These are phyloP conservation scores for Aspergillus quadricinctus DNA, from an alignment of 2,329 filamentous ascomycete species.

Conservation along the genomic window DNA sequence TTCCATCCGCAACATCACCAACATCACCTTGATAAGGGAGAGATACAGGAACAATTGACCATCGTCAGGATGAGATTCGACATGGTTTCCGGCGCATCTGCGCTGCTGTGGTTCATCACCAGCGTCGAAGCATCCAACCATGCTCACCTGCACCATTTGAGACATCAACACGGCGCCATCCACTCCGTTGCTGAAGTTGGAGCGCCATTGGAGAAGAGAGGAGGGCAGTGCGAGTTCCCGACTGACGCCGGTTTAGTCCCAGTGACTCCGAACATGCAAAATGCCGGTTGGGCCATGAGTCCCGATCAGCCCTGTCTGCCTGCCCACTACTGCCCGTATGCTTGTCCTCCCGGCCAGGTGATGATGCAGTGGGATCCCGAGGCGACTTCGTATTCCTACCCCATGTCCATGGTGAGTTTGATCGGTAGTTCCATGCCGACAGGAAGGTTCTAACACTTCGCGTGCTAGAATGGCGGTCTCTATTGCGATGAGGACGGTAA, in stretches of 20 bases:
- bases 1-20: background rate
- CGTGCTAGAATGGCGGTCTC: slow-evolving; percentile 63
- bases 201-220: slow-evolving; percentile 49
- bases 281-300: slow-evolving; percentile 76
- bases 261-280: slow-evolving; percentile 60
- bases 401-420: slow-evolving; percentile 64
- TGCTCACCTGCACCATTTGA: slow-evolving; percentile 18
- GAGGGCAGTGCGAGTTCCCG: slow-evolving; percentile 61
- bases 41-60: background rate
- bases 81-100: slow-evolving; percentile 29
- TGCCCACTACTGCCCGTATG: slow-evolving; percentile 69
- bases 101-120: slow-evolving; percentile 35
- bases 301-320: slow-evolving; percentile 66
- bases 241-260: slow-evolving; percentile 61
- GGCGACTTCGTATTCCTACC: slow-evolving; percentile 63
- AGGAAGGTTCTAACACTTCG: background rate
- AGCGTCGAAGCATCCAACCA: slow-evolving; percentile 33
- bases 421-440: background rate
- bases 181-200: slow-evolving; percentile 20
- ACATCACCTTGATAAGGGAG: background rate
- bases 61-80: slow-evolving; percentile 31
- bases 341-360: slow-evolving; percentile 70
- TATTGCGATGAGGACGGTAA: slow-evolving; percentile 65
- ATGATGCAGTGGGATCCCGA: slow-evolving; percentile 74
- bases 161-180: slow-evolving; percentile 4